Evolutionary conservation across 2,329 filamentous ascomycete genomes (phyloP).

Genomic region (Coniochaeta ligniaria): DNA sequence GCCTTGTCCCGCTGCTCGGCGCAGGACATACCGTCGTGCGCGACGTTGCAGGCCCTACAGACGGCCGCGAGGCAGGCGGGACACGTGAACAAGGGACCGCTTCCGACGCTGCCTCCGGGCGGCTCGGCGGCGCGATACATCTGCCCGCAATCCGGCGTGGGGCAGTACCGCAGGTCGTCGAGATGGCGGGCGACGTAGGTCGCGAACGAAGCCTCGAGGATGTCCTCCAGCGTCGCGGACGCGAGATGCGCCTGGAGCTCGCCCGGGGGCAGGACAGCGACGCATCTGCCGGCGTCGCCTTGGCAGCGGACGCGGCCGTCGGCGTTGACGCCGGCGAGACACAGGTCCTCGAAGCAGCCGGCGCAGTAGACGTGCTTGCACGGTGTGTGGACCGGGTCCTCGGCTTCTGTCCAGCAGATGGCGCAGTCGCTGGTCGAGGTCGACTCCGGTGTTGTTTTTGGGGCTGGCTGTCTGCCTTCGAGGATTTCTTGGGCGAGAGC

Average conservation of each 20-base stretch:
- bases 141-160: conserved; percentile 32
- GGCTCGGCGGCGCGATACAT: conserved; percentile 26
- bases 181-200: conserved; percentile 25
- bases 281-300: conserved; percentile 18
- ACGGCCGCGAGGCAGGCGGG: conserved; percentile 12
- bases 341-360: conserved; percentile 30
- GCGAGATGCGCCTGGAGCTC: conserved; percentile 22
- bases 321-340: conserved; percentile 10
- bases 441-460: neutral
- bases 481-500: conserved; percentile 6
- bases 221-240: conserved; percentile 23
- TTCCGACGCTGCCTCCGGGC: neutral
- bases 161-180: conserved; percentile 28
- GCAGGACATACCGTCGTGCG: conserved; percentile 25
- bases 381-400: conserved; percentile 23
- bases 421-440: conserved; percentile 16
- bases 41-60: conserved; percentile 27
- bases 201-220: conserved; percentile 28
- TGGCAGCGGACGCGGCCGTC: conserved; percentile 16
- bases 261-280: conserved; percentile 14
- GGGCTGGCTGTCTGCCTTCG: conserved; percentile 3
- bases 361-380: conserved; percentile 35
- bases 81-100: neutral
- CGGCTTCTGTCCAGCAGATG: conserved; percentile 27
- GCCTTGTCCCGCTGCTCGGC: conserved; percentile 20